Percentiles rank a stretch among this genome's conserved stretches.
Conservation (phyloP, 2,329 filamentous ascomycete species). For the Thelonectria rubi region DNA sequence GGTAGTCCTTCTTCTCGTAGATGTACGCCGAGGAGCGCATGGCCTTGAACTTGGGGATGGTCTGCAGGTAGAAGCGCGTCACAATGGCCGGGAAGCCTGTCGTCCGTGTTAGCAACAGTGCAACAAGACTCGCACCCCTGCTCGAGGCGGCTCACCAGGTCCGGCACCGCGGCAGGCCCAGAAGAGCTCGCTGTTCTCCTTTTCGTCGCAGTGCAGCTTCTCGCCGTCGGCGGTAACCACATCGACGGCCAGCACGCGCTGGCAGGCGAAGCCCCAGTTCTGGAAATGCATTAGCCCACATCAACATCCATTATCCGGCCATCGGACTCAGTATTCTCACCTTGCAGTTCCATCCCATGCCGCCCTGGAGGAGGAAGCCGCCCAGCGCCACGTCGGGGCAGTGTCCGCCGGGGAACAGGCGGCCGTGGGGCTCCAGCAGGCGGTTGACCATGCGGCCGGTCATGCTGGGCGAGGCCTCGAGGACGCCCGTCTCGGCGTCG, state of each 20-base stretch:
- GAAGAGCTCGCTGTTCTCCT: constrained; percentile 56
- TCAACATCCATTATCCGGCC: neutral
- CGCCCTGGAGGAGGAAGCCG: constrained; percentile 64
- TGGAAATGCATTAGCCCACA: constrained; percentile 29
- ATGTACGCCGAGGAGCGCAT: constrained; percentile 54
- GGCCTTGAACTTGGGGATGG: constrained; percentile 42
- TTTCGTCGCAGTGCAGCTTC: constrained; percentile 47
- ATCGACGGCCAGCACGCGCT: constrained; percentile 55
- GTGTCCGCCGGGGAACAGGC: constrained; percentile 63
- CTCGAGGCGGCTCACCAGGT: constrained; percentile 40
- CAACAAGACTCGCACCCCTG: neutral
- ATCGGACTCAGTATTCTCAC: constrained; percentile 49
- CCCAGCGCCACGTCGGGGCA: constrained; percentile 66
- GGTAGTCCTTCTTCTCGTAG: constrained; percentile 56
- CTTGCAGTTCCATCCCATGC: constrained; percentile 67
- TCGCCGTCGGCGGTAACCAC: constrained; percentile 57
- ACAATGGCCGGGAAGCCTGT: constrained; percentile 62
- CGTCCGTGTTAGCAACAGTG: neutral
- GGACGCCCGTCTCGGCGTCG: constrained; percentile 50
- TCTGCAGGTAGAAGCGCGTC: constrained; percentile 59
- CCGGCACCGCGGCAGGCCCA: constrained; percentile 61
- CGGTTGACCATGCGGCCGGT: constrained; percentile 56
- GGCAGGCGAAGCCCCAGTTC: constrained; percentile 66
- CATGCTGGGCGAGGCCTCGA: constrained; percentile 56
- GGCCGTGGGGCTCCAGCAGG: constrained; percentile 48